A percentile compares a stretch with the other conserved stretches of the same genome.
These are phyloP conservation scores for Lodderomyces jiufengensis DNA, from an alignment of 1,139 yeast genomes.

Conservation along the genomic window DNA sequence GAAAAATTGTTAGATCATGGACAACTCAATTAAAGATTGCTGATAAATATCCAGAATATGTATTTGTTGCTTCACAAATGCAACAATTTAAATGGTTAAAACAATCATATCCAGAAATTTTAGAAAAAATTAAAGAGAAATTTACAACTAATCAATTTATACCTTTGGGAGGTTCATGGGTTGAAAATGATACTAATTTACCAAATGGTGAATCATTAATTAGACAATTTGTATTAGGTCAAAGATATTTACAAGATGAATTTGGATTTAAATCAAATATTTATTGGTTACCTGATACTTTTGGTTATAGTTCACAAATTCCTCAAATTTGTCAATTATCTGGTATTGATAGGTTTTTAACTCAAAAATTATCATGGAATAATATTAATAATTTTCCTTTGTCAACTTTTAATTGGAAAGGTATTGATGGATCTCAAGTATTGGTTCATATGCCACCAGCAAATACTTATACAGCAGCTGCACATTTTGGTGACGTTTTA, in stretches of 20 bases:
- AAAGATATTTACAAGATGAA: conserved; percentile 71
- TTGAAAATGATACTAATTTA: conserved; percentile 92
- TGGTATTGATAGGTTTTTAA: conserved; percentile 78
- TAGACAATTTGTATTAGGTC: conserved; percentile 88
- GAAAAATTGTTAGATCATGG: conserved; percentile 94
- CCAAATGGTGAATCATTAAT: conserved; percentile 89
- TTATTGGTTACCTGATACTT: conserved; percentile 96
- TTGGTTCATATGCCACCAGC: conserved; percentile 98
- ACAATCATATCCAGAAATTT: conserved; percentile 80
- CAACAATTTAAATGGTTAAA: conserved; percentile 94
- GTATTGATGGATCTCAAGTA: conserved; percentile 89
- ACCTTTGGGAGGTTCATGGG: conserved; percentile 97
- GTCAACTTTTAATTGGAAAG: conserved; percentile 91
- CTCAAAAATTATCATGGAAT: conserved; percentile 95
- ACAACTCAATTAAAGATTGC: conserved; percentile 83
- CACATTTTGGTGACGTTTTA: conserved; percentile 87
- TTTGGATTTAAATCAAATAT: conserved; percentile 73
- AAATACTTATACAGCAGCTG: conserved; percentile 89
- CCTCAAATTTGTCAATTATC: conserved; percentile 89
- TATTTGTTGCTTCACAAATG: conserved; percentile 92
- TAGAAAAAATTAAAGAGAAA: conserved; percentile 58
- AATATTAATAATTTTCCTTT: conserved; percentile 88
- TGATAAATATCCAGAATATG: conserved; percentile 87
- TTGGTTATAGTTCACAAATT: conserved; percentile 92
- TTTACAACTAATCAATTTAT: conserved; percentile 72